Evolutionary conservation across 1,139 yeast species (phyloP), one percentile per base, ranked within the genome.

Genomic region (Geotrichum phurueaensis): DNA sequence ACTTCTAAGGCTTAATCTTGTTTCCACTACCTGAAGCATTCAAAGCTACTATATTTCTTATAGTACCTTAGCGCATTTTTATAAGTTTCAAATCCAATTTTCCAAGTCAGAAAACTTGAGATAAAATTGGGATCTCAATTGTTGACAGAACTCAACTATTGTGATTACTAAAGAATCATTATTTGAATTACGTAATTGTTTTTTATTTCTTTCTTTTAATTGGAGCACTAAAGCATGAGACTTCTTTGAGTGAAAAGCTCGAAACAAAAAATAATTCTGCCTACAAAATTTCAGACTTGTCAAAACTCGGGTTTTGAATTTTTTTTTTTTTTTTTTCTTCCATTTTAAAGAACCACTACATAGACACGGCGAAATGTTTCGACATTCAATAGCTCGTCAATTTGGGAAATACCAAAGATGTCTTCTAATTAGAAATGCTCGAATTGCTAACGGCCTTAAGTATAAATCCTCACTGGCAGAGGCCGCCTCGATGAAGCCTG

Each of bases 391-490:
- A 6, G 39, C 33, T 33, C 53, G 53, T 33, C 31, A n/a, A 15
- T 13, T 51, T 29, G 53, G n/a, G 25, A 23, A 51, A 20, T 31
- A 13, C 22, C 33, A 50, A 27, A 50, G 47, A 39, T 39, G 10
- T n/a, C 20, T n/a, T 15, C 47, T 39, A n/a, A n/a, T 15, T n/a
- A 39, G 18, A 15, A n/a, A 39, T 39, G 10, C 20, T 15, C 4
- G 47, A 18, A 39, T 31, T 27, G 47, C 47, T 33, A 20, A 22
- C 22, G 27, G 48, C n/a, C 20, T 52, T 7, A 22, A 27, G 12
- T 20, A 23, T 27, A 39, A 45, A 53, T 39, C 56, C 9, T 53
- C 56, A 10, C 51, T 53, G n/a, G 56, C 56, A n/a, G 51, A 39
- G 22, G 56, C 56, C 27, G 56, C 51, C 13, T 45, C 56, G 23